These are phyloP conservation scores for Dionaea muscipula DNA, from an alignment of 179 eudicot genomes.

Conservation along the genomic window DNA sequence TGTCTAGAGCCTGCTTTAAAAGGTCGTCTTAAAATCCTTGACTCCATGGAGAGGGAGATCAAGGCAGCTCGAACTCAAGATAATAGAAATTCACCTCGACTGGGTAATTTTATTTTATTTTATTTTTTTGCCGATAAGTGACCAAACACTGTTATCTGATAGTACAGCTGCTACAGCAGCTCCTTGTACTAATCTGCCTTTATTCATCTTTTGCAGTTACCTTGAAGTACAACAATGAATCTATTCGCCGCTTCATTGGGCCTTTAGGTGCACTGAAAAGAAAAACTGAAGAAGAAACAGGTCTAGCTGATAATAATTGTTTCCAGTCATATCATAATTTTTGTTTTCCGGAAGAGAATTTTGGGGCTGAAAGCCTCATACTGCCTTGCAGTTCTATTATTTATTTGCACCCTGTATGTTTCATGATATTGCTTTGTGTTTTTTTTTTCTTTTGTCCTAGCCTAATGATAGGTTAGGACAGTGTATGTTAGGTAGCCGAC, in stretches of 20 bases:
- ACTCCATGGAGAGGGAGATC: slow-evolving; percentile 75
- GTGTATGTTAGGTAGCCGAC: no score
- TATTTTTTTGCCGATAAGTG: background rate
- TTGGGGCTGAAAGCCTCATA: no score
- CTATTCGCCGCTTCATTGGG: slow-evolving; percentile 77
- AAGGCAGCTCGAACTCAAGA: slow-evolving; percentile 55
- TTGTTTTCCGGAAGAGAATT: no score
- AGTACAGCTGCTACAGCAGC: background rate
- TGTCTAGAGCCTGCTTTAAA: slow-evolving; percentile 62
- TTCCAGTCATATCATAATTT: no score
- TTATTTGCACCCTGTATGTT: no score
- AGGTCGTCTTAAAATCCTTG: slow-evolving; percentile 88
- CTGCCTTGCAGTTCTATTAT: no score
- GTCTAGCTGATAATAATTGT: slow-evolving; percentile 16
- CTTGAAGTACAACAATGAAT: slow-evolving; percentile 68
- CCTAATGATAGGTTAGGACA: no score
- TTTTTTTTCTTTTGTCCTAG: no score
- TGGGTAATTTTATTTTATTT: slow-evolving; percentile 29
- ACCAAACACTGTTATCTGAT: background rate
- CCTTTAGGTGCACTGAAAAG: slow-evolving; percentile 79
- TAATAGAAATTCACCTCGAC: slow-evolving; percentile 58
- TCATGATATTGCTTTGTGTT: no score
- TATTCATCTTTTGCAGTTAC: slow-evolving; percentile 39
- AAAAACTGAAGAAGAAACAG: slow-evolving; percentile 91
- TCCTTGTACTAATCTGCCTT: background rate